Base-by-base conservation (phyloP, 1,284 basidiomycete genomes). In the Sanghuangporus baumii region DNA sequence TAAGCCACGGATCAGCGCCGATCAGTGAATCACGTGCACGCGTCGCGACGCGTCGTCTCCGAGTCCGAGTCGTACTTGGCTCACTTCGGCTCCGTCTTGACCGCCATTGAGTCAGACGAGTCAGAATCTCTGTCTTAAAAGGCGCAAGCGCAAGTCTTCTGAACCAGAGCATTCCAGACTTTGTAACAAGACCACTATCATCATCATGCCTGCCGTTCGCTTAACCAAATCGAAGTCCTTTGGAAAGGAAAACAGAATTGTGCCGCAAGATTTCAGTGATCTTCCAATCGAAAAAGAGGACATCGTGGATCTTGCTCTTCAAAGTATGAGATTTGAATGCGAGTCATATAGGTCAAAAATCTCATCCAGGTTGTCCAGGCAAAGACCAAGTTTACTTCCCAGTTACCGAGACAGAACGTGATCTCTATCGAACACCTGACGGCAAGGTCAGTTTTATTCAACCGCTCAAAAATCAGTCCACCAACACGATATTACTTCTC, bases 381-480 rank as follows among this genome's bases (percentile, higher is more conserved):
- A 46, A 60, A 36, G 40, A 55, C n/a, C 34, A 43, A 9, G 56
- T 57, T n/a, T 37, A 62, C 38, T 62, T 57, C 31, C 60, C 60
- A 2, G 38, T 55, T 11, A 50, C 26, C 6, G n/a, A 36, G 40
- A 40, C 16, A n/a, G 60, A 62, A 26, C 43, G 60, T 31, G 31
- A 37, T 11, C 12, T 26, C 12, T 62, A 46, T 34, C 16, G 36
- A 20, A 62, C 54, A 6, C 57, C 50, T 12, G 64, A 62, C 6
- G 67, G 67, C 47, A 68, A 68, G 52, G 67, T 67, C 50, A n/a
- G 14, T 58, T n/a, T 20, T 6, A 14, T n/a, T 14, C 20, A 46
- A 2, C 20, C 16, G 43, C 6, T n/a, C 8, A 12, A 7, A 46
- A 46, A 18, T 2, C 16, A n/a, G n/a, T n/a, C 43, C n/a, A n/a